A percentile compares a stretch with the other conserved stretches of the same genome.
Evolutionary conservation across 2,329 filamentous ascomycete species (phyloP).

Genomic region (Aspergillus fumigatus): DNA sequence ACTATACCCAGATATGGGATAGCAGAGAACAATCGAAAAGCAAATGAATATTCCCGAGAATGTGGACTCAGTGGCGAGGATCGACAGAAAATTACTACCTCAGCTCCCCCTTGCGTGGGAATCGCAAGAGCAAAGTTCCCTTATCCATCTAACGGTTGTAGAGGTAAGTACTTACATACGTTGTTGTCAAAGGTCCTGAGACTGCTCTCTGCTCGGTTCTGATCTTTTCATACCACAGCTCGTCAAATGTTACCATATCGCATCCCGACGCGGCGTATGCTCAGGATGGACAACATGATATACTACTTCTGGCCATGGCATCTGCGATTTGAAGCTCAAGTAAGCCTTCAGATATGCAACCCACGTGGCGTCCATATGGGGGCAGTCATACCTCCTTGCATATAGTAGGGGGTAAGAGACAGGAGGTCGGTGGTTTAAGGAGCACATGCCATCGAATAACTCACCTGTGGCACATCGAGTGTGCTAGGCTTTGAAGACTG

Average conservation of each 20-base stretch:
- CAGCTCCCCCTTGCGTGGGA: background rate
- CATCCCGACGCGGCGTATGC: background rate
- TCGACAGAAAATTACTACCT: background rate
- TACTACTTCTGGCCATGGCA: background rate
- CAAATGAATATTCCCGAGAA: background rate
- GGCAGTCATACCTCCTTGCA: constrained; percentile 12
- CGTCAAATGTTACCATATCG: background rate
- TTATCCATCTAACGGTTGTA: background rate
- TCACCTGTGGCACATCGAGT: background rate
- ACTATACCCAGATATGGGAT: background rate
- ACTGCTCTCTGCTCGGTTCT: background rate
- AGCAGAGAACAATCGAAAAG: background rate
- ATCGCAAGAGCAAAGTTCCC: background rate
- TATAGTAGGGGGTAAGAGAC: background rate
- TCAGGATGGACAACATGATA: background rate
- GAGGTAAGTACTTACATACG: background rate
- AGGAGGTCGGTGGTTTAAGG: background rate
- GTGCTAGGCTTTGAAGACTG: background rate
- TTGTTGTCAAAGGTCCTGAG: background rate
- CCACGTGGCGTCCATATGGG: constrained; percentile 24
- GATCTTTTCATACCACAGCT: background rate
- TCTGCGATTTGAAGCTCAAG: background rate
- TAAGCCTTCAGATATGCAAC: background rate
- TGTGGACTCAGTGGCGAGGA: background rate
- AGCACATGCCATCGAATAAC: background rate